Base-by-base conservation (phyloP, 345 rosid species). In the Salix viminalis region DNA sequence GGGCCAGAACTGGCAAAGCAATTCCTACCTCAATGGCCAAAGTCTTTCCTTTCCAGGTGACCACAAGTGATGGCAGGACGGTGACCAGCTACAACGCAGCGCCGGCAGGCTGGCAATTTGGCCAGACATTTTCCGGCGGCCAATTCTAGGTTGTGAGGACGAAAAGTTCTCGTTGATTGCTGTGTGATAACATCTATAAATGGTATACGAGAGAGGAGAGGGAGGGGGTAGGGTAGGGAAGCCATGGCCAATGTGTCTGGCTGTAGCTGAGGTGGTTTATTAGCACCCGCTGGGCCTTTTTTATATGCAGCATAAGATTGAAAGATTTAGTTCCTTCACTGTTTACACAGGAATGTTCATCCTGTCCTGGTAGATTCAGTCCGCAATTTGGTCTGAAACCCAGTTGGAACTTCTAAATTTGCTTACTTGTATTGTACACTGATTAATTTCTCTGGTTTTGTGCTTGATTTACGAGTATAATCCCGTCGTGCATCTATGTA, bases 1-100 rank as follows among this genome's bases (percentile, higher is more conserved):
- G 99, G 99, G 99, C 15, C 99, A 95, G 79, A 95, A 95, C 81
- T 95, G 99, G 99, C 99, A 95, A 77, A 95, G 99, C 88, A 95
- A 95, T 65, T 84, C 92, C 18, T 86, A 88, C 80, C 82, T 95
- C 44, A 90, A 95, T 52, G 98, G 90, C 50, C 99, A 93, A 74
- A 83, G 89, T 73, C 89, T 95, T 54, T 95, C 99, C 99, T 0
- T 91, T 95, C 67, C 98, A 95, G 42, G 96, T 95, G 58, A 95
- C 96, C 36, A 86, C 99, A 6, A 93, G 99, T 50, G 98, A 95
- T 67, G 98, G 99, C 2, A 81, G 83, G 41, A 95, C 96, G 5
- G 54, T 93, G 26, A 87, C 92, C n/a, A 87, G 88, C 88, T 50
- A 86, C 85, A 42, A 90, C 71, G 87, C 77, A 13, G 97, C 74